Percentiles rank a stretch among this genome's conserved stretches.
These are phyloP conservation scores for Exophiala sp. DNA, from an alignment of 2,329 filamentous ascomycete genomes.

Conservation along the genomic window DNA sequence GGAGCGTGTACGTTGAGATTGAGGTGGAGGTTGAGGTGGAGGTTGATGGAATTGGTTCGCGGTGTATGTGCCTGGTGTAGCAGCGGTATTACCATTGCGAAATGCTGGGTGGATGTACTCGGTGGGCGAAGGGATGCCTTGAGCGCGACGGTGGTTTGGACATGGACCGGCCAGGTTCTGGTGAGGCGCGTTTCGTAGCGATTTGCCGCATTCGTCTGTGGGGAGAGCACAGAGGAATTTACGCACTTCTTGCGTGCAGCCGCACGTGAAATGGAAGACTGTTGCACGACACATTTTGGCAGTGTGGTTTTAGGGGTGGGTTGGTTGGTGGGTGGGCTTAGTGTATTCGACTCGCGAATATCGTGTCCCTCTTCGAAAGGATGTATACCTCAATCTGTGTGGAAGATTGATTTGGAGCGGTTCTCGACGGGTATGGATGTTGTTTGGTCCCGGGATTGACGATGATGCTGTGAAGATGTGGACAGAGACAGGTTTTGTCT, in stretches of 20 bases:
- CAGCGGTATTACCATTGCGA: neutral
- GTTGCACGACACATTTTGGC: neutral
- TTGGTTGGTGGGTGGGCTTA: too few species aligned
- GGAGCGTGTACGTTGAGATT: neutral
- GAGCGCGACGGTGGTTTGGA: neutral
- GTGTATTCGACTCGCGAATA: too few species aligned
- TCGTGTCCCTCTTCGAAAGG: too few species aligned
- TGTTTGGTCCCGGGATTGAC: too few species aligned
- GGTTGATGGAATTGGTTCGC: neutral
- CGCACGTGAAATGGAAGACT: neutral
- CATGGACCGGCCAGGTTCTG: neutral
- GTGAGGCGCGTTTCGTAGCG: neutral
- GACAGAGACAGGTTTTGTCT: too few species aligned
- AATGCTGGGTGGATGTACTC: conserved; percentile 3
- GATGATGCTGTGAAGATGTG: too few species aligned
- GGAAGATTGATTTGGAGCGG: too few species aligned
- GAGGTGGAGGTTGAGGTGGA: neutral
- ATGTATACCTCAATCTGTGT: too few species aligned
- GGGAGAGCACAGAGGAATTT: neutral
- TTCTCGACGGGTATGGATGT: too few species aligned
- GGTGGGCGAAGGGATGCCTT: neutral
- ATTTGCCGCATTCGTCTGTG: neutral
- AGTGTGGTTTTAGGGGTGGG: too few species aligned
- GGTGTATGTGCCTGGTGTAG: neutral
- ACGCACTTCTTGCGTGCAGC: neutral